Conservation (phyloP, 2,329 filamentous ascomycete species). For the Stachybotrys elegans region DNA sequence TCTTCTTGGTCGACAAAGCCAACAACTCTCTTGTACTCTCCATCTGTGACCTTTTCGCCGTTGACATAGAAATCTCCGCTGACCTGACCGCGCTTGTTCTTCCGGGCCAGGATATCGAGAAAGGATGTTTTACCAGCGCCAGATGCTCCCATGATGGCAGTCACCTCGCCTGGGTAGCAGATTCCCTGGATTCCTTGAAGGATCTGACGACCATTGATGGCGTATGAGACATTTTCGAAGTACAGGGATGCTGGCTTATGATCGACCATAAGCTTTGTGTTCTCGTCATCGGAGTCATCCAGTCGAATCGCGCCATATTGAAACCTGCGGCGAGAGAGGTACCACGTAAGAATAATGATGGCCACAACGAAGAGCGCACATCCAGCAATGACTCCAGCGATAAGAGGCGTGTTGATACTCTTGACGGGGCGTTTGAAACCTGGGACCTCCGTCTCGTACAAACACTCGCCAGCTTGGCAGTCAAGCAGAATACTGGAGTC, state of each 20-base stretch:
- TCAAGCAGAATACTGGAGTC: conserved; percentile 81
- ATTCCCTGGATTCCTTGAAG: conserved; percentile 75
- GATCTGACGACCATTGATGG: conserved; percentile 82
- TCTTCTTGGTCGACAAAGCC: conserved; percentile 99
- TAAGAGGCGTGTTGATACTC: conserved; percentile 93
- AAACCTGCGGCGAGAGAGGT: conserved; percentile 70
- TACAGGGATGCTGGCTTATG: conserved; percentile 86
- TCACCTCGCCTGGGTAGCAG: conserved; percentile 90
- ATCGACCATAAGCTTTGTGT: conserved; percentile 78
- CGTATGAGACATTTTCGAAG: conserved; percentile 84
- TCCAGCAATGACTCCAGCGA: conserved; percentile 86
- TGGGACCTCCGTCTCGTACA: conserved; percentile 88
- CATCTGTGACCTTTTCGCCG: conserved; percentile 79
- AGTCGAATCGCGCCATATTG: conserved; percentile 71
- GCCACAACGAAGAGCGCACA: conserved; percentile 85
- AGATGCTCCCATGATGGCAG: conserved; percentile 97
- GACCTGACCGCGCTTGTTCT: conserved; percentile 85
- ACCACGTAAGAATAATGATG: conserved; percentile 80
- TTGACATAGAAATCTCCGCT: conserved; percentile 87
- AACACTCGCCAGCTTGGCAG: conserved; percentile 84
- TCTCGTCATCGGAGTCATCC: conserved; percentile 87
- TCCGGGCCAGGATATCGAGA: conserved; percentile 89
- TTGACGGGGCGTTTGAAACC: conserved; percentile 86
- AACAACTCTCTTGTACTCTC: conserved; percentile 85
- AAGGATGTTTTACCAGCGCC: conserved; percentile 97